Evolutionary conservation across 495 filamentous ascomycete species (phyloP).

Genomic region (Letharia lupina): DNA sequence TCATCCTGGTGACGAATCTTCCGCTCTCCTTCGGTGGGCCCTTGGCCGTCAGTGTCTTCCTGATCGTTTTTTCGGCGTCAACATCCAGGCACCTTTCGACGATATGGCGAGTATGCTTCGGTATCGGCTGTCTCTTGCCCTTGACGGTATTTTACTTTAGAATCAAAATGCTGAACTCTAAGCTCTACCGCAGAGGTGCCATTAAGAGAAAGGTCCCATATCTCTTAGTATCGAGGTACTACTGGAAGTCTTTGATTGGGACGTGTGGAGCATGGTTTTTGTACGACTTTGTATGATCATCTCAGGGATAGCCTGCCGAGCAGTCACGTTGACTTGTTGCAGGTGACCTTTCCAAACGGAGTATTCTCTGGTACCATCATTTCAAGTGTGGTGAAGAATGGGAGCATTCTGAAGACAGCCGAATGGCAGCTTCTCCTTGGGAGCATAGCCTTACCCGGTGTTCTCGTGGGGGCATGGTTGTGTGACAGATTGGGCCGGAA

Average conservation of each 20-base stretch:
- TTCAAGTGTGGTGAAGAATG: slow-evolving; percentile 33
- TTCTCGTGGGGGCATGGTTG: slow-evolving; percentile 42
- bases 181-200: slow-evolving; percentile 41
- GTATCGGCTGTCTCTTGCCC: slow-evolving; percentile 44
- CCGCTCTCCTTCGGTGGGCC: slow-evolving; percentile 43
- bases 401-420: slow-evolving; percentile 33
- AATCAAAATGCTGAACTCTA: slow-evolving; percentile 44
- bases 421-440: slow-evolving; percentile 46
- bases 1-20: slow-evolving; percentile 48
- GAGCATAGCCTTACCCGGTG: slow-evolving; percentile 39
- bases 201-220: slow-evolving; percentile 43
- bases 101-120: slow-evolving; percentile 46
- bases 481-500: slow-evolving; percentile 42
- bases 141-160: slow-evolving; percentile 47
- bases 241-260: slow-evolving; percentile 43
- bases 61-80: slow-evolving; percentile 40
- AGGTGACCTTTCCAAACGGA: slow-evolving; percentile 39
- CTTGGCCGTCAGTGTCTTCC: slow-evolving; percentile 40
- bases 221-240: slow-evolving; percentile 36
- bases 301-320: background rate
- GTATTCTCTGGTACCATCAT: slow-evolving; percentile 46
- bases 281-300: slow-evolving; percentile 36
- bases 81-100: slow-evolving; percentile 36
- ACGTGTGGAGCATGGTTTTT: slow-evolving; percentile 46
- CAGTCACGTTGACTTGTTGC: slow-evolving; percentile 26